Evolutionary conservation across 164 flowering plant genomes (phyloP).

Genomic region (Macadamia integrifolia): DNA sequence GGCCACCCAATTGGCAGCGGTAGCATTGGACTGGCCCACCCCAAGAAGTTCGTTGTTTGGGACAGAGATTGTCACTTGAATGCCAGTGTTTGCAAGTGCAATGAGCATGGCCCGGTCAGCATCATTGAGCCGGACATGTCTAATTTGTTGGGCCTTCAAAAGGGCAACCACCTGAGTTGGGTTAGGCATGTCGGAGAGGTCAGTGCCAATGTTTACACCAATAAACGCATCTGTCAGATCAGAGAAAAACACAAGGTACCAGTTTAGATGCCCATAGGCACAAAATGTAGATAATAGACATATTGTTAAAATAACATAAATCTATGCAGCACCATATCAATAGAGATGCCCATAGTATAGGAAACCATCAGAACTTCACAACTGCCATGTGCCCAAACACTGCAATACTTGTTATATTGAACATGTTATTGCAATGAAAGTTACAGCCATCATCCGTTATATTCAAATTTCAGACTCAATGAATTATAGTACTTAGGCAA

Average conservation of each 20-base stretch:
- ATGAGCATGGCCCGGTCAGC: slow-evolving; percentile 75
- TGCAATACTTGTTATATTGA: no score
- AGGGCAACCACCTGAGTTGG: slow-evolving; percentile 87
- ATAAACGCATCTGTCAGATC: slow-evolving; percentile 56
- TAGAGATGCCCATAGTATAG: background rate
- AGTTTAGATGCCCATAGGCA: background rate
- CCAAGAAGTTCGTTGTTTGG: slow-evolving; percentile 79
- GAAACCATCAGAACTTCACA: no score
- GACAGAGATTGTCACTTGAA: slow-evolving; percentile 58
- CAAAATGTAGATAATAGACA: no score
- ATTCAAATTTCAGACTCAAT: no score
- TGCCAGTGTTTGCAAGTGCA: slow-evolving; percentile 78
- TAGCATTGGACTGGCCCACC: slow-evolving; percentile 81
- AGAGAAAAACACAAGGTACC: background rate
- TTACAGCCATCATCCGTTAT: no score
- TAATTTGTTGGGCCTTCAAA: slow-evolving; percentile 73
- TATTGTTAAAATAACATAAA: no score
- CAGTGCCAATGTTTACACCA: slow-evolving; percentile 84
- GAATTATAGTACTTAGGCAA: no score
- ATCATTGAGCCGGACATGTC: slow-evolving; percentile 67
- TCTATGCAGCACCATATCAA: no score
- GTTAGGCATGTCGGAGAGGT: slow-evolving; percentile 71
- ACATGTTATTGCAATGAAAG: no score
- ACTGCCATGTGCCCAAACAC: no score
- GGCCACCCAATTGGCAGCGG: slow-evolving; percentile 87